These are phyloP conservation scores for Spergularia marina DNA, from an alignment of 148 eudicot genomes.

Conservation along the genomic window DNA sequence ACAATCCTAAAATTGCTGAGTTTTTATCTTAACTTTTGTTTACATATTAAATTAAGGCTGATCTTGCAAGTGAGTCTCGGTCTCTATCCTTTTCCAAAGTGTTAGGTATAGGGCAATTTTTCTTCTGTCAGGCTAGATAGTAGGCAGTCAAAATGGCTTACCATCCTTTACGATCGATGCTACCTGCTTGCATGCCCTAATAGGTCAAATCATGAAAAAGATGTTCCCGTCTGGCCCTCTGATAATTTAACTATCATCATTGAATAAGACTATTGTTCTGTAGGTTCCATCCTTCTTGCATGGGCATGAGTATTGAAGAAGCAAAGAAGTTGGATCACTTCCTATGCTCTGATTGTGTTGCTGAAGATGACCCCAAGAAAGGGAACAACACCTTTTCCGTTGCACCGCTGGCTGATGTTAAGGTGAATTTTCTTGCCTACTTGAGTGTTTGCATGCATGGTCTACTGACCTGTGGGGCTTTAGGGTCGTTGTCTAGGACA, in stretches of 20 bases:
- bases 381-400: slow-evolving; percentile 49
- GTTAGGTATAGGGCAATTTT: neutral
- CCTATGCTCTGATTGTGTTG: slow-evolving; percentile 74
- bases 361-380: slow-evolving; percentile 64
- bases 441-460: slow-evolving; percentile 13
- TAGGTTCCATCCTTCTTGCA: slow-evolving; percentile 96
- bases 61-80: neutral
- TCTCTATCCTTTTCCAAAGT: neutral
- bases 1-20: neutral
- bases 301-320: slow-evolving; percentile 94
- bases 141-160: neutral
- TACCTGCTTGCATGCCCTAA: slow-evolving; percentile 2
- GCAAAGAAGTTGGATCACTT: slow-evolving; percentile 88
- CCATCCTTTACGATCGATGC: neutral
- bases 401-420: slow-evolving; percentile 49
- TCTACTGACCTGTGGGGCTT: neutral
- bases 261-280: slow-evolving; percentile 12
- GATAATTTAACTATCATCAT: neutral
- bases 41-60: no score
- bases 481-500: neutral
- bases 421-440: slow-evolving; percentile 45
- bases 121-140: neutral
- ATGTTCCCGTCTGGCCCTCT: neutral
- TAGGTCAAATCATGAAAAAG: neutral
- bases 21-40: neutral